Evolutionary conservation across 352 stramenopile species (phyloP).

Genomic region (Aphanomyces invadans): DNA sequence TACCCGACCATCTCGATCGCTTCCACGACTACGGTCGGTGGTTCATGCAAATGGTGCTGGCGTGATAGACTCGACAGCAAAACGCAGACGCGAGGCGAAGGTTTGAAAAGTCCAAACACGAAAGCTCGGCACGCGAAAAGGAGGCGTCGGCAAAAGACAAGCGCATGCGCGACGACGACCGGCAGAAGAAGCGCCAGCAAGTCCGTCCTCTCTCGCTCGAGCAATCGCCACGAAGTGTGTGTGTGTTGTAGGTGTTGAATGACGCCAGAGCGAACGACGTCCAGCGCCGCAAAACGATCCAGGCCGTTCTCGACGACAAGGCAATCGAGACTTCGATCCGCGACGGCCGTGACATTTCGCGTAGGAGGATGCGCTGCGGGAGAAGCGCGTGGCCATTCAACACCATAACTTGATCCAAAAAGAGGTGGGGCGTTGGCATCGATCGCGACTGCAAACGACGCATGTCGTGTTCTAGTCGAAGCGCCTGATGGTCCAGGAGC

Average conservation of each 20-base stretch:
- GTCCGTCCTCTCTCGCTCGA: background rate
- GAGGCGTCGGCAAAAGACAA: background rate
- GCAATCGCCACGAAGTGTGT: background rate
- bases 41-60: too few species aligned
- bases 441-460: too few species aligned
- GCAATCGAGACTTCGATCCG: background rate
- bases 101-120: conserved; percentile 10
- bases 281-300: background rate
- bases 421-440: too few species aligned
- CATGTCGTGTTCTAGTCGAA: too few species aligned
- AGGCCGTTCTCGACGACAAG: conserved; percentile 1
- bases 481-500: conserved; percentile 3
- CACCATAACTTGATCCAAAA: conserved; percentile 4
- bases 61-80: conserved; percentile 10
- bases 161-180: background rate
- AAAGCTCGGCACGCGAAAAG: conserved; percentile 12
- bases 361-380: conserved; percentile 12
- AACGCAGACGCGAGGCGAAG: conserved; percentile 9
- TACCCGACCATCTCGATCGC: too few species aligned
- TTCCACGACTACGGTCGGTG: too few species aligned
- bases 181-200: conserved; percentile 12
- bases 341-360: too few species aligned
- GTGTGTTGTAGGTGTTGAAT: background rate
- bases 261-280: background rate
- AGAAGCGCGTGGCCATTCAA: background rate